These are phyloP conservation scores for Pseudogymnoascus pannorum DNA, from an alignment of 2,329 filamentous ascomycete genomes.

Conservation along the genomic window DNA sequence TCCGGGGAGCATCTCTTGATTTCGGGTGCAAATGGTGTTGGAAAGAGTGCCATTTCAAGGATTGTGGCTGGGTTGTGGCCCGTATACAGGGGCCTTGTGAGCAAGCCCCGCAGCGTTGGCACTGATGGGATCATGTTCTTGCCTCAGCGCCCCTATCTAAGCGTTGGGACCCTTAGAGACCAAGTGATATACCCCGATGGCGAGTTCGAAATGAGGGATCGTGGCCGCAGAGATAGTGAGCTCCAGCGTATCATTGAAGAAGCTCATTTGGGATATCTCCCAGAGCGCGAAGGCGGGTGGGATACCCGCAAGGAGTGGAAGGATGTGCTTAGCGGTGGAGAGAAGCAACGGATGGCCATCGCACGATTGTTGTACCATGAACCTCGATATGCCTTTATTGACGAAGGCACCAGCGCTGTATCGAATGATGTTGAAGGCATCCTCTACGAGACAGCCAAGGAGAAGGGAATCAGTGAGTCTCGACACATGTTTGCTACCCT, in stretches of 20 bases:
- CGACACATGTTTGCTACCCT: neutral
- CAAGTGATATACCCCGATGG: constrained; percentile 98
- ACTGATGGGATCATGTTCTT: constrained; percentile 97
- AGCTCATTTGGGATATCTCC: constrained; percentile 80
- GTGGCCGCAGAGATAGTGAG: constrained; percentile 69
- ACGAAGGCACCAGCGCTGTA: constrained; percentile 92
- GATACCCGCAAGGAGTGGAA: constrained; percentile 98
- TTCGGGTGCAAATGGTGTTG: constrained; percentile 88
- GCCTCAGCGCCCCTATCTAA: constrained; percentile 87
- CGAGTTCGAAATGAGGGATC: constrained; percentile 84
- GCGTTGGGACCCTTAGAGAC: constrained; percentile 84
- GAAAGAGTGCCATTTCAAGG: constrained; percentile 82
- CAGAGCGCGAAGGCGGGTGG: constrained; percentile 90
- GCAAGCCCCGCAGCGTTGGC: constrained; percentile 70
- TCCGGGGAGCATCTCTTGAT: constrained; percentile 91
- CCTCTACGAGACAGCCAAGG: constrained; percentile 87
- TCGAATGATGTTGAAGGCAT: constrained; percentile 91
- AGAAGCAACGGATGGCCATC: constrained; percentile 94
- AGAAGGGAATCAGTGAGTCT: constrained; percentile 79
- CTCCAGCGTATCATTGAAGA: constrained; percentile 73
- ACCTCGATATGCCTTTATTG: constrained; percentile 86
- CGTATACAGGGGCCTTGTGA: constrained; percentile 86
- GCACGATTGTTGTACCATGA: constrained; percentile 90
- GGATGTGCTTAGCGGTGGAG: constrained; percentile 90
- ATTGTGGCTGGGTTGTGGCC: constrained; percentile 93